Evolutionary conservation across 1,284 basidiomycete species (phyloP).

Genomic region (Cutaneotrichosporon arboriforme): DNA sequence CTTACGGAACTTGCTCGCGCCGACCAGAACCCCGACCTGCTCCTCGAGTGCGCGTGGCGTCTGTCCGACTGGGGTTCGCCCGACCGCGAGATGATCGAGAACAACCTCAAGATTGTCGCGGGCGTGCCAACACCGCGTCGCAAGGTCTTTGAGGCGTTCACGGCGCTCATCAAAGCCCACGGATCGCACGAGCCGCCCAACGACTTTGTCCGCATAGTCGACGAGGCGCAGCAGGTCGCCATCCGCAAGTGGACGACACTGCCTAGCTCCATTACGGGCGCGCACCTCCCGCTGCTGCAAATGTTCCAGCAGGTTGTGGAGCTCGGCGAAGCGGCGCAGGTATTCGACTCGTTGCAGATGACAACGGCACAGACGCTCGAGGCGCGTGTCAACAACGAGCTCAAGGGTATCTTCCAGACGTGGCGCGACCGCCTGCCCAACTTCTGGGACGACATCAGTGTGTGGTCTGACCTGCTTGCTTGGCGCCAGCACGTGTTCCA

Average conservation of each 20-base stretch:
- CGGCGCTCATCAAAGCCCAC: constrained; percentile 64
- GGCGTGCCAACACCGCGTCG: constrained; percentile 88
- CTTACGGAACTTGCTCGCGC: constrained; percentile 85
- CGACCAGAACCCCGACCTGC: constrained; percentile 86
- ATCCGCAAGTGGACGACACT: constrained; percentile 93
- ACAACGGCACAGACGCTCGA: constrained; percentile 89
- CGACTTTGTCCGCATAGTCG: constrained; percentile 79
- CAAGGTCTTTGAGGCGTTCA: constrained; percentile 92
- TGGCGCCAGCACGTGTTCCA: constrained; percentile 89
- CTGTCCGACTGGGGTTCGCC: constrained; percentile 77
- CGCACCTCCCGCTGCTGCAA: constrained; percentile 90
- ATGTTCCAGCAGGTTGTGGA: constrained; percentile 99
- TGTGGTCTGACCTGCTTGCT: constrained; percentile 97
- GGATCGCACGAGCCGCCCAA: constrained; percentile 44
- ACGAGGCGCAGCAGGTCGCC: constrained; percentile 95
- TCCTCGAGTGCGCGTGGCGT: constrained; percentile 95
- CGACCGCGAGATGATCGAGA: constrained; percentile 70
- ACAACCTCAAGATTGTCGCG: constrained; percentile 73
- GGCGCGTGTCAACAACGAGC: constrained; percentile 78
- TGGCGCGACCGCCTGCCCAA: constrained; percentile 98
- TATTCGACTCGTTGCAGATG: constrained; percentile 82
- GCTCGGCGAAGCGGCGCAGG: constrained; percentile 89
- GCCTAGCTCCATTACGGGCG: constrained; percentile 76
- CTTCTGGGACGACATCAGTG: constrained; percentile 93
- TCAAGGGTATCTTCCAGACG: constrained; percentile 92